A percentile compares a stretch with the other conserved stretches of the same genome.
These are phyloP conservation scores for Dioscorea alata DNA, from an alignment of 106 monocot species.

Conservation along the genomic window DNA sequence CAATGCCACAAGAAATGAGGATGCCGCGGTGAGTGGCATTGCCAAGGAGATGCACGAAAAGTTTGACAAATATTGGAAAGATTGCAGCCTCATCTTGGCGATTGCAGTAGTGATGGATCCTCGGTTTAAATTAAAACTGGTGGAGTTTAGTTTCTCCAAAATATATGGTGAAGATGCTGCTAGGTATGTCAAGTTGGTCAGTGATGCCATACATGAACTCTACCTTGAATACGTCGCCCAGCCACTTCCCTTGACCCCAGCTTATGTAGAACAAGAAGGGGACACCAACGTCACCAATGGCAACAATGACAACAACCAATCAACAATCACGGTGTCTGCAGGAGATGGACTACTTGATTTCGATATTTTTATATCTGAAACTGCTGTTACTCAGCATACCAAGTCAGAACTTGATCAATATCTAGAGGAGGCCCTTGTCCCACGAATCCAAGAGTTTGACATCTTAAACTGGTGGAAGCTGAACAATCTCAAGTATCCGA, in stretches of 20 bases:
- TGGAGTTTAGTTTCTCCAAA: slow-evolving; percentile 86
- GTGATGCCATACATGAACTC: slow-evolving; percentile 67
- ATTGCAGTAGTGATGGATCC: slow-evolving; percentile 97
- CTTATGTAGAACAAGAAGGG: slow-evolving; percentile 50
- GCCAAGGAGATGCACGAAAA: slow-evolving; percentile 79
- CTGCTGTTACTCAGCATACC: slow-evolving; percentile 38
- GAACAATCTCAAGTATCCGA: slow-evolving; percentile 74
- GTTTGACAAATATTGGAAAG: slow-evolving; percentile 97
- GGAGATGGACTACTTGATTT: slow-evolving; percentile 72
- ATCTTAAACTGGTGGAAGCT: slow-evolving; percentile 92
- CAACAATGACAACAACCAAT: slow-evolving; percentile 3
- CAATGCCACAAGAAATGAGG: slow-evolving; percentile 38
- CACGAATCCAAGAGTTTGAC: slow-evolving; percentile 75
- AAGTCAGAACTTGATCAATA: slow-evolving; percentile 89
- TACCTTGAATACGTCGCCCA: slow-evolving; percentile 63
- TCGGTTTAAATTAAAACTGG: slow-evolving; percentile 94
- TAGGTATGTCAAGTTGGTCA: slow-evolving; percentile 63
- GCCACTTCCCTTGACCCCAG: slow-evolving; percentile 46
- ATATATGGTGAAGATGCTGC: slow-evolving; percentile 77
- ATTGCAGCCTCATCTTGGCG: slow-evolving; percentile 76
- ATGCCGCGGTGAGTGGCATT: slow-evolving; percentile 33
- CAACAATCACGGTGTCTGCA: background rate
- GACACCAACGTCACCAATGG: slow-evolving; percentile 11
- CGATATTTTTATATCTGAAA: slow-evolving; percentile 77
- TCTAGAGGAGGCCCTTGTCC: slow-evolving; percentile 70